Percentiles rank a stretch among this genome's conserved stretches.
Evolutionary conservation across 2,329 filamentous ascomycete species (phyloP).

Genomic region (Lomentospora prolificans): DNA sequence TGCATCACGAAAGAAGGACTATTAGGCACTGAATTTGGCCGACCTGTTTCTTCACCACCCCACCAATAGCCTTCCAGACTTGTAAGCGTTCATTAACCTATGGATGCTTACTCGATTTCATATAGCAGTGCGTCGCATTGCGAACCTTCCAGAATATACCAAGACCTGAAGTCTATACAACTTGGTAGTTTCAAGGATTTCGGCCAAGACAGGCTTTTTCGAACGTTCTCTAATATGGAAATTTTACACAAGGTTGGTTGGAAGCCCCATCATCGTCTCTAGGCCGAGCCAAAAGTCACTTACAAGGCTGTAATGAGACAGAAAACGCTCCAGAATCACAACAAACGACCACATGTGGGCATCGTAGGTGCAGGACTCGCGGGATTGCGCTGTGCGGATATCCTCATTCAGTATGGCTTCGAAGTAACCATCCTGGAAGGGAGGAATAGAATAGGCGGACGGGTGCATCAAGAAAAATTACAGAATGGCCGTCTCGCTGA

Average conservation of each 20-base stretch:
- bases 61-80: not conserved
- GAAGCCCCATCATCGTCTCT: constrained; percentile 1
- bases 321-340: not conserved
- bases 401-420: constrained; percentile 54
- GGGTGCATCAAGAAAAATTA: constrained; percentile 43
- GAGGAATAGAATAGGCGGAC: constrained; percentile 55
- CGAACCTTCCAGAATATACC: constrained; percentile 37
- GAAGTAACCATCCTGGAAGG: constrained; percentile 62
- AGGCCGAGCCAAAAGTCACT: constrained; percentile 2
- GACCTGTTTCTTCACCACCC: not conserved
- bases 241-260: constrained; percentile 26
- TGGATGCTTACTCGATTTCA: constrained; percentile 45
- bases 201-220: constrained; percentile 20
- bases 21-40: no score
- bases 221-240: constrained; percentile 20
- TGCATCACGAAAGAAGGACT: no score
- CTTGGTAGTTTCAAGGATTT: constrained; percentile 24
- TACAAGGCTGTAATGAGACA: not conserved
- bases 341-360: constrained; percentile 35
- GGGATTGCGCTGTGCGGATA: constrained; percentile 60
- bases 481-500: constrained; percentile 41
- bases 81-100: constrained; percentile 13
- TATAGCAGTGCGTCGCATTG: constrained; percentile 33
- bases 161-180: constrained; percentile 34
- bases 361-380: constrained; percentile 63